Evolutionary conservation across 2,329 filamentous ascomycete genomes (phyloP).

Genomic region (Phialophora expanda): DNA sequence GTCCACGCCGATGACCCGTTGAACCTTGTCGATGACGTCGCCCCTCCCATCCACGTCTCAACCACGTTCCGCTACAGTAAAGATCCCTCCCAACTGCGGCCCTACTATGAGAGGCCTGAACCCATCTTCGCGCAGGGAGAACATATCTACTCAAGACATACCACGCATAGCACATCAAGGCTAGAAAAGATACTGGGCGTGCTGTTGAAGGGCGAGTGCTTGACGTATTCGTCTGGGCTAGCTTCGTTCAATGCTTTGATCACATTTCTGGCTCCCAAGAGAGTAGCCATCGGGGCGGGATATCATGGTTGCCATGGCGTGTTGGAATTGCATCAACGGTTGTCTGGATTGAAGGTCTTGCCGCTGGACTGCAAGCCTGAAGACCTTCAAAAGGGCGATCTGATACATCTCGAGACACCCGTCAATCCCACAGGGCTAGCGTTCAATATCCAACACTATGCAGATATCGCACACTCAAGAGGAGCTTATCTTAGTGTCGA

Average conservation of each 20-base stretch:
- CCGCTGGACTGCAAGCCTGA: constrained; percentile 70
- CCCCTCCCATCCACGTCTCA: constrained; percentile 86
- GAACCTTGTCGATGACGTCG: constrained; percentile 76
- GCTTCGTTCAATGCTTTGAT: constrained; percentile 87
- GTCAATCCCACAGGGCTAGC: constrained; percentile 89
- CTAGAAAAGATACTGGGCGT: constrained; percentile 81
- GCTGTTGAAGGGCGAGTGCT: constrained; percentile 69
- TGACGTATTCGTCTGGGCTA: constrained; percentile 85
- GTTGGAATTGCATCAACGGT: constrained; percentile 71
- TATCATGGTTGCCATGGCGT: constrained; percentile 96
- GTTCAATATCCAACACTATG: constrained; percentile 72
- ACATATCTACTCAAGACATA: constrained; percentile 83
- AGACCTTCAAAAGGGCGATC: constrained; percentile 74
- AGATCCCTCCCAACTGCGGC: constrained; percentile 69
- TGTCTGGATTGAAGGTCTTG: constrained; percentile 75
- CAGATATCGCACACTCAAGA: constrained; percentile 69
- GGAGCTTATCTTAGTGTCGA: constrained; percentile 84
- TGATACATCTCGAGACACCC: constrained; percentile 91
- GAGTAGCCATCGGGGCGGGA: constrained; percentile 79
- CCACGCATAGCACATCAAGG: constrained; percentile 78
- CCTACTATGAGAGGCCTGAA: constrained; percentile 52
- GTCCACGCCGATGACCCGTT: constrained; percentile 82
- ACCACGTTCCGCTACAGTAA: constrained; percentile 85
- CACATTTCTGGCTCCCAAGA: constrained; percentile 79
- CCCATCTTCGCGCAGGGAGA: constrained; percentile 46